Base-by-base conservation (phyloP, 164 flowering plant genomes). In the Magnolia officinalis region DNA sequence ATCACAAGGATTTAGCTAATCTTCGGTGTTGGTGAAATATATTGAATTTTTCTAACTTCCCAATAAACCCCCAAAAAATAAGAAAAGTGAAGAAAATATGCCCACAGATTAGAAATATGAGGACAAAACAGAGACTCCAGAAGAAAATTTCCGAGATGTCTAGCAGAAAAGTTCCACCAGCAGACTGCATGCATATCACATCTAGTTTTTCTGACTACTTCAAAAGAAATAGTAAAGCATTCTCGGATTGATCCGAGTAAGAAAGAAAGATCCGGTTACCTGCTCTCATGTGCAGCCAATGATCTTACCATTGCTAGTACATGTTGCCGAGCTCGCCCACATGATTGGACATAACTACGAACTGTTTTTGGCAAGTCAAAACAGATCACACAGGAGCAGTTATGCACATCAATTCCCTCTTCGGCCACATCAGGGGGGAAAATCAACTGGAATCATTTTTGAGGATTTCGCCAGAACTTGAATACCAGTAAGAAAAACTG, bases 311-410 rank as follows among this genome's bases (percentile, higher is more conserved):
- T 24, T 24, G 24, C 24, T 24, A 24, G 24, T 24, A 24, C 89
- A 78, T 63, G 81, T 75, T 87, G 88, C 37, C 96, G 86, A 74
- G 98, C 95, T 67, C 90, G 86, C 23, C 96, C 97, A 49, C 94
- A 84, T 72, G 98, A 95, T 73, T 93, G 97, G 58, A 93, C 81
- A 82, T 88, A 90, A 83, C 98, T 90, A 58, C 91, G 86, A 75
- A 93, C 93, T 21, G 98, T 87, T 76, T 89, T 93, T 45, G 98
- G 98, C 73, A 91, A 80, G 85, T 93, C 96, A 84, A 93, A 95
- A 21, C 94, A 88, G 81, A 95, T 83, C 6, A 95, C 97, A 81
- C 80, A 87, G 67, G 98, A 95, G 81, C 98, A 95, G 63, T 86
- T 84, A 23, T 90, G 90, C 69, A 95, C 89, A 83, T 90, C 81